These are phyloP conservation scores for Leccinum imitatum DNA, from an alignment of 768 basidiomycete genomes.

Conservation along the genomic window DNA sequence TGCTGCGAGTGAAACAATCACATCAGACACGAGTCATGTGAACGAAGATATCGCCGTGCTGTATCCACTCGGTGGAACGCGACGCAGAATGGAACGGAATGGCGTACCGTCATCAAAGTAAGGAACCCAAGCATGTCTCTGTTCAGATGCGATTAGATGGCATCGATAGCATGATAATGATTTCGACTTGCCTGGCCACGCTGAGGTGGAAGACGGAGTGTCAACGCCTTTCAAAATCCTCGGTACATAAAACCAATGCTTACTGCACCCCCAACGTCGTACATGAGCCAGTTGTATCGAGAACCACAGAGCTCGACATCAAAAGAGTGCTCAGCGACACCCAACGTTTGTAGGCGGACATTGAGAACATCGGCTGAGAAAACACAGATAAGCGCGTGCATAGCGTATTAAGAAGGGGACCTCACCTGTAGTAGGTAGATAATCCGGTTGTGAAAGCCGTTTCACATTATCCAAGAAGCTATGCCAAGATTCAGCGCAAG, in stretches of 20 bases:
- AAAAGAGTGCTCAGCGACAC: constrained; percentile 76
- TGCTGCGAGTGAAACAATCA: constrained; percentile 40
- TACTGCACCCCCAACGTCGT: constrained; percentile 83
- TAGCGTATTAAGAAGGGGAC: constrained; percentile 8
- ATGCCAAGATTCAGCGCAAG: constrained; percentile 6
- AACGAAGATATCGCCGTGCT: constrained; percentile 20
- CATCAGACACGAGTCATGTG: constrained; percentile 12
- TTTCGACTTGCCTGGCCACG: constrained; percentile 54
- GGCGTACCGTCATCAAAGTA: constrained; percentile 80
- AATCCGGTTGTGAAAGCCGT: constrained; percentile 70
- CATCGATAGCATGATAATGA: constrained; percentile 12
- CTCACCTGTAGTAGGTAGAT: constrained; percentile 67
- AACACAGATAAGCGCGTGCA: neutral
- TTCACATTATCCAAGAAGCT: constrained; percentile 70
- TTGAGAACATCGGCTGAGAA: constrained; percentile 70
- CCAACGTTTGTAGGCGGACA: constrained; percentile 77
- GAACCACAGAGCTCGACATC: constrained; percentile 61
- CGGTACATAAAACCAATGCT: constrained; percentile 29
- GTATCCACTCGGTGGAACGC: constrained; percentile 11
- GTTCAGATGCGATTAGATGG: constrained; percentile 15
- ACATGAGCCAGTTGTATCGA: constrained; percentile 73
- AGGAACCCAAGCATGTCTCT: constrained; percentile 81
- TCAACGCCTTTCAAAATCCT: constrained; percentile 1
- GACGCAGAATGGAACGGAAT: constrained; percentile 8
- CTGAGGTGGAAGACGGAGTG: constrained; percentile 34